Evolutionary conservation across 305 asterid genomes (phyloP), one percentile per base, ranked within the genome.

Genomic region (Andrographis paniculata): DNA sequence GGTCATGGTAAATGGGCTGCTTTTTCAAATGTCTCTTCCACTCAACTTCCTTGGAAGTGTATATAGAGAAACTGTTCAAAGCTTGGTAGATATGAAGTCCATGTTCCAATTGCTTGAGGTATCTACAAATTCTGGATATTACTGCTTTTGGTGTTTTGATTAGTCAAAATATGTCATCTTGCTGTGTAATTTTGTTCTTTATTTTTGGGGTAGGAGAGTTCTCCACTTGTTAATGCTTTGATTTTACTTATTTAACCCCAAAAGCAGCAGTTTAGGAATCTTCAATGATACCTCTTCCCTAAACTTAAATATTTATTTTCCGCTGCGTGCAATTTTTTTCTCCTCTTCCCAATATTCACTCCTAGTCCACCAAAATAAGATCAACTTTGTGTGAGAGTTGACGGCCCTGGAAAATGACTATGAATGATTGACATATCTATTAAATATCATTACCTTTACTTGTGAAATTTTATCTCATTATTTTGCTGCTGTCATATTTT

Each of bases 1-100:
- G 99, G 99, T 91, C 56, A 86, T 91, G 99, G 95, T 91, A 62
- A 83, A 91, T 36, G 99, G 99, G 73, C 77, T 91, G 62, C 92
- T 91, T 49, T 91, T 91, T 68, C 99, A 91, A 71, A 84, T 91
- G 21, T 91, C 99, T 43, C 94, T 91, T 67, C 99, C 99, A 11
- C 96, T 91, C 57, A 91, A 80, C 71, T 91, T 91, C 73, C 88
- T 87, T 45, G 96, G 99, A 48, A 72, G 96, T 59, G 99, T 91
- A 42, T 91, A 91, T 62, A 74, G 96, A 68, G 99, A 91, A 69
- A 86, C 99, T 11, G 16, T 86, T 60, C 96, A 91, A 65, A 75
- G 96, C 66, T 66, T 91, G 72, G 71, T 91, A 19, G 99, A 91
- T 72, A 75, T 91, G 96, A 91, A 82, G 68, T 72, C 99, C 75